phyloP scores from a whole-genome alignment of 805 yeast genomes.

The Starmerella bombicola region DNA sequence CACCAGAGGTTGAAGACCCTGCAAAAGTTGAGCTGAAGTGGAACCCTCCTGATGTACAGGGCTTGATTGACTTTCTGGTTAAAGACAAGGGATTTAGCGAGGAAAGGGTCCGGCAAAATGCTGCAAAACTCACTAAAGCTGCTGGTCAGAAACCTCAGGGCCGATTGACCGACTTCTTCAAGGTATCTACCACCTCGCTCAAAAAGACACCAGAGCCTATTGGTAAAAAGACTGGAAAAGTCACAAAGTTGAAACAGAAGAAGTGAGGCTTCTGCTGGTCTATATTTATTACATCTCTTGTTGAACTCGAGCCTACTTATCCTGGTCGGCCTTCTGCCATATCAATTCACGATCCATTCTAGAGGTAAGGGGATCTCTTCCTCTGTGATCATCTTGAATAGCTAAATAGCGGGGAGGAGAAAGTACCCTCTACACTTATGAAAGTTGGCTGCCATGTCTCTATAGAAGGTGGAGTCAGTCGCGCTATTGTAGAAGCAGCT shows the following conservation, averaged over 20 bases:
- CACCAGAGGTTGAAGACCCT: slow-evolving; percentile 66
- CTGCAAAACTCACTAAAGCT: slow-evolving; percentile 71
- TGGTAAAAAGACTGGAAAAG: slow-evolving; percentile 6
- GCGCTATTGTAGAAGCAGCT: slow-evolving; percentile 49
- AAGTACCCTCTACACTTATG: too few relatives aligned
- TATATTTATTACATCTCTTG: too few relatives aligned
- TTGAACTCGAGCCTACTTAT: too few relatives aligned
- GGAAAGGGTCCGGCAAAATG: slow-evolving; percentile 80
- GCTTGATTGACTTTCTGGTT: slow-evolving; percentile 69
- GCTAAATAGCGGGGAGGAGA: too few relatives aligned
- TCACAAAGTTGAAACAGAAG: slow-evolving; percentile 9
- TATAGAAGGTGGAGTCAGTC: slow-evolving; percentile 65
- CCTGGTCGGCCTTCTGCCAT: too few relatives aligned
- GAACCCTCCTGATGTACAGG: slow-evolving; percentile 80
- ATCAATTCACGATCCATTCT: too few relatives aligned
- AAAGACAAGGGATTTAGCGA: slow-evolving; percentile 84
- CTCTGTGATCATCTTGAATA: too few relatives aligned
- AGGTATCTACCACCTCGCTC: slow-evolving; percentile 30
- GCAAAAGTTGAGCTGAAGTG: slow-evolving; percentile 62
- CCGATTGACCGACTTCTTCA: slow-evolving; percentile 82
- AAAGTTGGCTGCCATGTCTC: slow-evolving; percentile 81
- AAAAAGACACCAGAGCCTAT: slow-evolving; percentile 1
- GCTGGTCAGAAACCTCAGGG: slow-evolving; percentile 80
- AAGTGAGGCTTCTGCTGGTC: too few relatives aligned
- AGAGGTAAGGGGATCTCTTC: too few relatives aligned